phyloP scores from a whole-genome alignment of 2,329 filamentous ascomycete species.

The Ascochyta fabae region DNA sequence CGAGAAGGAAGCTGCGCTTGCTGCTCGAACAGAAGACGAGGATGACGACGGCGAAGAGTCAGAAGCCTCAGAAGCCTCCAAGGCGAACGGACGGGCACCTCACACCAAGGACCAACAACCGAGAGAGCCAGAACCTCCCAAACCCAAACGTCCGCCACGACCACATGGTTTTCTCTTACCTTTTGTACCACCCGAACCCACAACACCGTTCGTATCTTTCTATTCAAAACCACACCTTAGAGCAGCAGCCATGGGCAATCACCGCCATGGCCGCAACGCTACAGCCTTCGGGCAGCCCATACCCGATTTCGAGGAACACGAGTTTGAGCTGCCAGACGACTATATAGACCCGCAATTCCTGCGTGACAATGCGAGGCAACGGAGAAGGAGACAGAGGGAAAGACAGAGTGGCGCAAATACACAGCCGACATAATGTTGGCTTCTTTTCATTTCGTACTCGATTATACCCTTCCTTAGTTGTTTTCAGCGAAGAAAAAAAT shows the following conservation, averaged over 20 bases:
- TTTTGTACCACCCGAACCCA: conserved; percentile 40
- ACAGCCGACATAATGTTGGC: conserved; percentile 4
- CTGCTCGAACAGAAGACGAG: conserved; percentile 57
- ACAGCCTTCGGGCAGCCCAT: conserved; percentile 83
- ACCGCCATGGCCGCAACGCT: conserved; percentile 71
- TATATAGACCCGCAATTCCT: conserved; percentile 58
- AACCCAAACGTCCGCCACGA: conserved; percentile 41
- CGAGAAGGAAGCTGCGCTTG: conserved; percentile 71
- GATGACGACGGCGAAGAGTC: conserved; percentile 46
- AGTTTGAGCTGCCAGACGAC: conserved; percentile 78
- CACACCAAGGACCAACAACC: conserved; percentile 52
- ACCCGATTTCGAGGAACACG: conserved; percentile 71
- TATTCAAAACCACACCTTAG: conserved; percentile 81
- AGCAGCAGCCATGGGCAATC: conserved; percentile 76
- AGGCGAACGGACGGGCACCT: conserved; percentile 16
- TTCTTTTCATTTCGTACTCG: conserved; percentile 12
- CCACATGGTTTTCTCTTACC: conserved; percentile 43
- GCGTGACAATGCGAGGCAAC: conserved; percentile 66
- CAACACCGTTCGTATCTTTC: conserved; percentile 82
- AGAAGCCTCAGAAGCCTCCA: conserved; percentile 44
- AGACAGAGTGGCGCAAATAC: conserved; percentile 52
- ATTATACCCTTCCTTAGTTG: conserved; percentile 20
- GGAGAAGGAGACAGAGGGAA: conserved; percentile 65
- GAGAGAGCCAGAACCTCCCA: conserved; percentile 45
- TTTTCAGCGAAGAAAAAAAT: background rate